Evolutionary conservation across 2,329 filamentous ascomycete species (phyloP), one percentile per base, ranked within the genome.

Genomic region (Penicillium sp.): DNA sequence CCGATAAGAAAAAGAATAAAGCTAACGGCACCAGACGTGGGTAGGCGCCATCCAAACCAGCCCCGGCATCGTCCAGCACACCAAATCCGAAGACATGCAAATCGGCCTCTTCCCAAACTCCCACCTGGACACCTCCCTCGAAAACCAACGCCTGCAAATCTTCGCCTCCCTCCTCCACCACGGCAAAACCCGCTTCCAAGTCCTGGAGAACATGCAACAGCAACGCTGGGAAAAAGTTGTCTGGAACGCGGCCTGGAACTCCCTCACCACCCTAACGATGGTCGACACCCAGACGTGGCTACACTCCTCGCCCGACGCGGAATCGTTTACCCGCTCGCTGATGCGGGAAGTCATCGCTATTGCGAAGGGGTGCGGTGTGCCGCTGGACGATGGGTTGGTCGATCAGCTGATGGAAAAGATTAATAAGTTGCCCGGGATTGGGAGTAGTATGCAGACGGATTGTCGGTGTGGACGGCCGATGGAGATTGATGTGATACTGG

Each of bases 41-140:
- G 80, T 84, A 0, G 84, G 84, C 4, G 83, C 82, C 8, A 77
- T 71, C 0, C 84, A 87, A 63, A 72, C 72, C 2, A 68, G 75
- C 7, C 83, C 83, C 0, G 84, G 84, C 0, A 61, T 80, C 2
- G 73, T 86, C 25, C 69, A 72, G 8, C 84, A 86, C 63, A 82
- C 75, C 22, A 80, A 79, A 54, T 80, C 80, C 12, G 84, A 86
- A 66, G 76, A 84, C 61, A 81, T 83, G 69, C 80, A 86, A 57
- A 80, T 86, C 3, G 84, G 84, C 0, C 68, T 86, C 0, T 86
- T 81, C 62, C 72, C 77, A 0, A 83, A 82, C 35, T 25, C 69
- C 0, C 14, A 50, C 0, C 45, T 76, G 0, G 69, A 78, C 0
- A 11, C 45, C 0, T 22, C 61, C 0, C 7, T 66, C 0, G 82